phyloP scores from a whole-genome alignment of 73 alveolate species.

The Stentor roeselii region DNA sequence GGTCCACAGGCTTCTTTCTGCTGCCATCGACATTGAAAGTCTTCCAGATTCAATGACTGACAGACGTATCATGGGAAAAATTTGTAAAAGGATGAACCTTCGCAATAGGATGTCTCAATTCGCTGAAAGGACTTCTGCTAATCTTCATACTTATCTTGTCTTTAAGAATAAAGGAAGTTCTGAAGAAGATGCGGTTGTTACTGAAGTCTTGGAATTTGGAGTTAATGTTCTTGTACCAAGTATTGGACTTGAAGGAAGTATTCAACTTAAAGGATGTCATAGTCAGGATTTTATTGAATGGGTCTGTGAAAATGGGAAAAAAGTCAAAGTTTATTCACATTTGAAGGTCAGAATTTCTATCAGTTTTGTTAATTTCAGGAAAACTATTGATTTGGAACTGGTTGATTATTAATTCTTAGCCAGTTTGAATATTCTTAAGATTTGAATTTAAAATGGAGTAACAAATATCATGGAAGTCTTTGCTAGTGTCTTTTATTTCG shows the following conservation, averaged over 20 bases:
- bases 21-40: conserved; percentile 93
- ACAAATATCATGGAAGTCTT: too few relatives aligned
- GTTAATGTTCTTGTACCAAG: conserved; percentile 63
- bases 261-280: neutral
- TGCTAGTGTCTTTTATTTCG: too few relatives aligned
- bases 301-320: neutral
- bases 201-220: conserved; percentile 61
- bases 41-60: conserved; percentile 90
- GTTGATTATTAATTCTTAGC: too few relatives aligned
- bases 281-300: conserved; percentile 3
- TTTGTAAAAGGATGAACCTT: conserved; percentile 72
- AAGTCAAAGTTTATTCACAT: neutral
- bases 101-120: conserved; percentile 88
- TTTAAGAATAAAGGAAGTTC: conserved; percentile 49
- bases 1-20: conserved; percentile 98
- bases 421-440: too few relatives aligned
- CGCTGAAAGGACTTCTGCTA: conserved; percentile 72
- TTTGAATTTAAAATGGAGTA: too few relatives aligned
- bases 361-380: conserved; percentile 7
- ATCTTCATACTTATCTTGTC: conserved; percentile 71
- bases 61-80: conserved; percentile 82
- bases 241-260: conserved; percentile 75
- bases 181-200: conserved; percentile 63
- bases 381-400: neutral
- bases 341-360: neutral